phyloP scores from a whole-genome alignment of 73 alveolate genomes.

The Effrenium voratum region DNA sequence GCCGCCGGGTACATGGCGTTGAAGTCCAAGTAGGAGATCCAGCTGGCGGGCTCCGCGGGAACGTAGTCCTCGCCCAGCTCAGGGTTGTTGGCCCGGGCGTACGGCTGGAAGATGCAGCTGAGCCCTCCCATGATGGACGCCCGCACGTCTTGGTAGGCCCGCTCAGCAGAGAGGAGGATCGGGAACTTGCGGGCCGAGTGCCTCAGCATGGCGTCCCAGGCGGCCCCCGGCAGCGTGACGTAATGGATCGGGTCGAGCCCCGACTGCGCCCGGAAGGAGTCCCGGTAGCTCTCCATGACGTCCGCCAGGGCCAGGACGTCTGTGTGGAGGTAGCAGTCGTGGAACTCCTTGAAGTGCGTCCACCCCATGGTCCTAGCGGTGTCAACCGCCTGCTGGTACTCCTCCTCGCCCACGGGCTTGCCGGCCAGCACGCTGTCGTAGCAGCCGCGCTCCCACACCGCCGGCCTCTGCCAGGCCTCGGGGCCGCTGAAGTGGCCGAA shows the following conservation, averaged over 20 bases:
- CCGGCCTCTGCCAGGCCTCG: background rate
- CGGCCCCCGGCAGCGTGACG: background rate
- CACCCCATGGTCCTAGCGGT: background rate
- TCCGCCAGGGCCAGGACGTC: background rate
- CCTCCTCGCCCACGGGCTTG: no score
- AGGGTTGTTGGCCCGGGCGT: background rate
- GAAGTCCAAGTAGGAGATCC: background rate
- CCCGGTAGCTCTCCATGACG: background rate
- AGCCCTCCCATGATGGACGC: conserved; percentile 23
- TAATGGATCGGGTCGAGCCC: background rate
- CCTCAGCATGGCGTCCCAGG: conserved; percentile 31
- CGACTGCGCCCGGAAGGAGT: background rate
- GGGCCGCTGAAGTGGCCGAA: background rate
- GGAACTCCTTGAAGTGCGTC: background rate
- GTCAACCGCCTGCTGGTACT: no score
- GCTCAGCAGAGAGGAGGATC: no score
- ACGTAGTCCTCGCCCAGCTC: background rate
- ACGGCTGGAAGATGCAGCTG: background rate
- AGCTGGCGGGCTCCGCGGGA: background rate
- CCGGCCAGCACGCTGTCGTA: background rate
- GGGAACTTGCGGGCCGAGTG: no score
- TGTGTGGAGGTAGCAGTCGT: background rate
- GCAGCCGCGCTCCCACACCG: background rate
- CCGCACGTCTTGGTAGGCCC: background rate
- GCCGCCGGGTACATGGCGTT: background rate